phyloP scores from a whole-genome alignment of 2,329 filamentous ascomycete species.

The Aspergillus awamori region DNA sequence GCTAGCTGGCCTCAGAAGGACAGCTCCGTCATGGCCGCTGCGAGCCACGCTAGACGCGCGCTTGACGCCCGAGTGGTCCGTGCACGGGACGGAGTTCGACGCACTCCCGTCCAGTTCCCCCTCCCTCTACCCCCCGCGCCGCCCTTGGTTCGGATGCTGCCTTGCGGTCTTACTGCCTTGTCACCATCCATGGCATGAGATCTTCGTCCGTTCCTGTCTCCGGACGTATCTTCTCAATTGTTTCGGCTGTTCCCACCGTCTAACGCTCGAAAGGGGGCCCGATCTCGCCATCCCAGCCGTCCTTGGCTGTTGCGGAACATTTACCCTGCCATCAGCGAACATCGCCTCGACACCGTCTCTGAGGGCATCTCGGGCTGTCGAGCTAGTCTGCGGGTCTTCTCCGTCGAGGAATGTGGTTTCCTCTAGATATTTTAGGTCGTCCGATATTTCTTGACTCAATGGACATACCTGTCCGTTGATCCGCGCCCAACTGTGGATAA shows the following conservation, averaged over 20 bases:
- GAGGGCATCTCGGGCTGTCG: background rate
- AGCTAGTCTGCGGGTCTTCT: conserved; percentile 21
- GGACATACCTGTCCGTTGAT: conserved; percentile 43
- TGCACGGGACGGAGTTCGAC: conserved; percentile 14
- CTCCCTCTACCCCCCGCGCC: conserved; percentile 23
- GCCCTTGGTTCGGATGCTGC: conserved; percentile 22
- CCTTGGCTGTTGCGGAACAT: background rate
- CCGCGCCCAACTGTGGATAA: conserved; percentile 35
- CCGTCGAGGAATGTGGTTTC: conserved; percentile 44
- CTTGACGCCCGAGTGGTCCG: conserved; percentile 19
- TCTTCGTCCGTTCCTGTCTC: conserved; percentile 13
- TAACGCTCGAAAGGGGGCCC: conserved; percentile 2
- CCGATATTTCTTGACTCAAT: conserved; percentile 42
- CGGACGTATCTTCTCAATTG: conserved; percentile 16
- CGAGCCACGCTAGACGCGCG: conserved; percentile 27
- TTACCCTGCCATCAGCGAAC: conserved; percentile 7
- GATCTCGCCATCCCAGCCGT: background rate
- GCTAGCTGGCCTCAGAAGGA: conserved; percentile 21
- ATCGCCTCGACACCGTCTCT: conserved; percentile 1
- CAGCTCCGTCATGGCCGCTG: conserved; percentile 26
- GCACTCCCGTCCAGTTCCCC: conserved; percentile 18
- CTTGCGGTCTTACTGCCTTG: conserved; percentile 21
- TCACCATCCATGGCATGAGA: conserved; percentile 23
- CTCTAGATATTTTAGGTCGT: conserved; percentile 31
- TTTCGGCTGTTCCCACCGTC: conserved; percentile 7